Percentiles rank a stretch among this genome's conserved stretches.
Conservation (phyloP, 805 yeast species). For the Maudiozyma turicensis region DNA sequence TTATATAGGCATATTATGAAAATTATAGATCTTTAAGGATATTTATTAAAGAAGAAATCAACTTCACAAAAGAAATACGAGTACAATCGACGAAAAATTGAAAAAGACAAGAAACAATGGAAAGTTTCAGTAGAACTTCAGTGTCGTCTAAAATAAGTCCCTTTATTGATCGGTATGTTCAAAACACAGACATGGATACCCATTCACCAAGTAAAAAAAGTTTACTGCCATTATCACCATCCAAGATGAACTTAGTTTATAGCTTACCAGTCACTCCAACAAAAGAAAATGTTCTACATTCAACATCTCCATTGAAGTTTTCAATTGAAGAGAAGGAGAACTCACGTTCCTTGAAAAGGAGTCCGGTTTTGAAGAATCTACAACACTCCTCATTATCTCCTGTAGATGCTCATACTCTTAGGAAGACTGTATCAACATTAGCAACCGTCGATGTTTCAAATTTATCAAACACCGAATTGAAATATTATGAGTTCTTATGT, state of each 20-base stretch:
- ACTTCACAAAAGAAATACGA: no score
- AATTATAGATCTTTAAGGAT: no score
- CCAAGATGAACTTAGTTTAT: constrained; percentile 14
- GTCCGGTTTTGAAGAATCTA: constrained; percentile 2
- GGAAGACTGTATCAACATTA: neutral
- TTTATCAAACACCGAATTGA: constrained; percentile 16
- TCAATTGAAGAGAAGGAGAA: constrained; percentile 3
- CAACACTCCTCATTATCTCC: neutral
- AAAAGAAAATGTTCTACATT: neutral
- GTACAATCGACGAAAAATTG: neutral
- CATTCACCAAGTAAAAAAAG: constrained; percentile 6
- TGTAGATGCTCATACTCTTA: neutral
- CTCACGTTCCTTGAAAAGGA: neutral
- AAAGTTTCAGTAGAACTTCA: constrained; percentile 14
- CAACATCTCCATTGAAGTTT: neutral
- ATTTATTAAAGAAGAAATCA: neutral
- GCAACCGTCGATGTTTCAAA: neutral
- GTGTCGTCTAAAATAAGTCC: constrained; percentile 11
- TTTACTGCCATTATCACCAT: constrained; percentile 17
- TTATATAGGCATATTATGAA: no score
- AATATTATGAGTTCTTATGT: constrained; percentile 71
- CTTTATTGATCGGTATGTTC: constrained; percentile 23
- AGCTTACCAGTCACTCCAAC: neutral
- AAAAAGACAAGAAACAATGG: neutral
- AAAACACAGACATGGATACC: constrained; percentile 9